Evolutionary conservation across 2,329 filamentous ascomycete species (phyloP), one percentile per base, ranked within the genome.

Genomic region (Clathrospora elynae): DNA sequence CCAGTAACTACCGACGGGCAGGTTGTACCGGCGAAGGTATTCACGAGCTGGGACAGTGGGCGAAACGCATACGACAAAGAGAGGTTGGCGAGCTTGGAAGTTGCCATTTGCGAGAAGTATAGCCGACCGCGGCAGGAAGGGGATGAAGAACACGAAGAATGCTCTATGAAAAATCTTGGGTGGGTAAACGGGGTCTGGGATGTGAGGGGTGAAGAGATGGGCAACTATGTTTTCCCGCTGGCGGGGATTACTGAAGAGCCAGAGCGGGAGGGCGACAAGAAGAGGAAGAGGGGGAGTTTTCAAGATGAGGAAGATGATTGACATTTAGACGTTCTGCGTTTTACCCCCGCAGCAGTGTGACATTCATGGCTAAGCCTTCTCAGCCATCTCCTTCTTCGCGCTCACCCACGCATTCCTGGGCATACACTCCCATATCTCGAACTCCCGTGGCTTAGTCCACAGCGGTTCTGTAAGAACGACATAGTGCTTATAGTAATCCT

Each of bases 401-500:
- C 8, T 40, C 2, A 45, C 25, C 51, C 53, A 61, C 37, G 49
- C 33, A 17, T 49, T 54, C n/a, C 38, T 41, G 4, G 51, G 38
- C 41, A 51, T 34, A 11, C 57, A 12, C 17, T 42, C 33, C 33
- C 33, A 60, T 12, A 62, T 26, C 39, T 58, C 52, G 22, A 42
- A 12, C 32, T 51, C 46, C 12, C 49, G 34, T 14, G 43, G 44
- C 37, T 59, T 57, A 16, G 57, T 23, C 12, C 28, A 60, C 51
- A 62, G 45, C 6, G 53, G 45, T 37, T 55, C 48, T 10, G 55
- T 55, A 3, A 14, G 32, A 28, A 22, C 48, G 11, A 48, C 6
- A 26, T 55, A 59, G 4, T 49, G 41, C 32, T 53, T 51, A 26
- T 62, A 62, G 38, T 60, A 62, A 0, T 47, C 47, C 24, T 60